Percentiles rank a stretch among this genome's conserved stretches.
phyloP scores from a whole-genome alignment of 2,329 filamentous ascomycete genomes.

The Berkeleyomyces basicola region DNA sequence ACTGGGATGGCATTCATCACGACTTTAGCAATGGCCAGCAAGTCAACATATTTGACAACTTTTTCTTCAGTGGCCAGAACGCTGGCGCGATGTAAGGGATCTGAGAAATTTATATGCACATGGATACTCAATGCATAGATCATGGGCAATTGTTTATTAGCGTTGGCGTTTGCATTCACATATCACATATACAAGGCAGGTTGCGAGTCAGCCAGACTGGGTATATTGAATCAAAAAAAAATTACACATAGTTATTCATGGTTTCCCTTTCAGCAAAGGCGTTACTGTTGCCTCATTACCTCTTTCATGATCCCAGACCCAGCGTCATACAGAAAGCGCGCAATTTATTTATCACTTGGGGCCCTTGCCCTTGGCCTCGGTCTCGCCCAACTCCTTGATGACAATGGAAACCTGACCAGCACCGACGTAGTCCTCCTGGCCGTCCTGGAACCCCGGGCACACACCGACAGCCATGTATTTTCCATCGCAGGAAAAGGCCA shows the following conservation, averaged over 20 bases:
- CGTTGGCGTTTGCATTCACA: neutral
- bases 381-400: conserved; percentile 69
- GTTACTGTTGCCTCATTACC: neutral
- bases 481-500: conserved; percentile 64
- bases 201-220: neutral
- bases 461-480: conserved; percentile 63
- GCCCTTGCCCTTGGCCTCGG: conserved; percentile 74
- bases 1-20: conserved; percentile 45
- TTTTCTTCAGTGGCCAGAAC: conserved; percentile 48
- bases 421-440: conserved; percentile 59
- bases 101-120: neutral
- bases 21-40: conserved; percentile 44
- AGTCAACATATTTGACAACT: conserved; percentile 53
- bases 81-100: conserved; percentile 16
- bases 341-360: conserved; percentile 39
- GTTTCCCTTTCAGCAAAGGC: neutral
- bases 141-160: neutral
- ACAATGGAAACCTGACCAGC: conserved; percentile 62
- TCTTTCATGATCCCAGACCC: neutral
- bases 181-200: neutral
- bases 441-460: conserved; percentile 77
- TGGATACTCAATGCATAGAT: neutral
- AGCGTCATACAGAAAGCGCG: neutral
- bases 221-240: conserved; percentile 1
- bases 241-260: neutral